These are phyloP conservation scores for Rubia peregrina DNA, from an alignment of 305 asterid species.

Conservation along the genomic window DNA sequence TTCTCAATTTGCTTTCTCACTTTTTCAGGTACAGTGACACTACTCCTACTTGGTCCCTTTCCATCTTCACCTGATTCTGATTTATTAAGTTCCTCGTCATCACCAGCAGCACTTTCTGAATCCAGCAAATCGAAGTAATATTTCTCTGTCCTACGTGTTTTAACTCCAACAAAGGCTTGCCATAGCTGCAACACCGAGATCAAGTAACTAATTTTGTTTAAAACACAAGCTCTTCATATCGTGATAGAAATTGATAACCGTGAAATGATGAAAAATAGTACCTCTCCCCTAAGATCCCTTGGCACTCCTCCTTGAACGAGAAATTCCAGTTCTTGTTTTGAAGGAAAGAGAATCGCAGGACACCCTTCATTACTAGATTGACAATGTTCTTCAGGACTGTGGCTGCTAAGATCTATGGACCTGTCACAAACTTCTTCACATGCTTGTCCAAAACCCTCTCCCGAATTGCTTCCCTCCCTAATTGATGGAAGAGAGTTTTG, in stretches of 20 bases:
- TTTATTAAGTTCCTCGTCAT: constrained; percentile 32
- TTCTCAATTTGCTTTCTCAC: constrained; percentile 97
- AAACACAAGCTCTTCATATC: constrained; percentile 10
- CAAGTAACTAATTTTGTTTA: constrained; percentile 12
- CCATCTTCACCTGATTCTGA: constrained; percentile 28
- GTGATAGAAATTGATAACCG: constrained; percentile 12
- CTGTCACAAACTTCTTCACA: constrained; percentile 30
- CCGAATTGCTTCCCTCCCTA: constrained; percentile 30
- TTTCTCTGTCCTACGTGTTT: constrained; percentile 63
- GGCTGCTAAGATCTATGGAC: constrained; percentile 31
- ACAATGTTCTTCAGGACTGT: constrained; percentile 33
- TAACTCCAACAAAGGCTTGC: constrained; percentile 94
- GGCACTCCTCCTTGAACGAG: constrained; percentile 95
- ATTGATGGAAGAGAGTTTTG: constrained; percentile 41
- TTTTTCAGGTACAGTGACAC: constrained; percentile 56
- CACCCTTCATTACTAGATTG: constrained; percentile 23
- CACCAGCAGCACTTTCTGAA: constrained; percentile 36
- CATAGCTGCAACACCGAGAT: constrained; percentile 63
- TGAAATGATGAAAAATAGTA: constrained; percentile 20
- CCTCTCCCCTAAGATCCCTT: constrained; percentile 95
- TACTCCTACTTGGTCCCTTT: constrained; percentile 27
- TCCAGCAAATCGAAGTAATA: constrained; percentile 76
- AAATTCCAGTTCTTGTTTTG: constrained; percentile 73
- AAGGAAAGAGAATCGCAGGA: constrained; percentile 40
- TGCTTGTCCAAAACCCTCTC: constrained; percentile 36